Conservation (phyloP, 352 stramenopile species). For the Phytophthora pisi region DNA sequence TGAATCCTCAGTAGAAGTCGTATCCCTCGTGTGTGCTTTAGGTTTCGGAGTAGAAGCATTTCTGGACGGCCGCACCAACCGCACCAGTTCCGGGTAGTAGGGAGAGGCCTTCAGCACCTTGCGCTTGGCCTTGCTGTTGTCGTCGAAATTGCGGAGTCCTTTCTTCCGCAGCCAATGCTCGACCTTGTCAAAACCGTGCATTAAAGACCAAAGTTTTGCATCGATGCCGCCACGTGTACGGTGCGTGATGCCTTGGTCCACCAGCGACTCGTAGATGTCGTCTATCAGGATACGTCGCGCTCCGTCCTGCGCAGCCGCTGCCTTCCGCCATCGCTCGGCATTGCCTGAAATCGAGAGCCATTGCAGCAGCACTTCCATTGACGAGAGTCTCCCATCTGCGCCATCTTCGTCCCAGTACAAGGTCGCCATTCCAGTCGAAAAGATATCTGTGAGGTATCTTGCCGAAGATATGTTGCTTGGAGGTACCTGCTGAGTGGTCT, state of each 20-base stretch:
- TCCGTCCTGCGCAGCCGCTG: not conserved
- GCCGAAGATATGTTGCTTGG: conserved; percentile 7
- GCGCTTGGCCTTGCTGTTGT: conserved; percentile 20
- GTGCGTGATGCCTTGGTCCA: conserved; percentile 12
- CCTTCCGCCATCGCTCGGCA: conserved; percentile 20
- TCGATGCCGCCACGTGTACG: conserved; percentile 6
- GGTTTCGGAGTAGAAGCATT: not conserved
- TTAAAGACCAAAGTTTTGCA: conserved; percentile 4
- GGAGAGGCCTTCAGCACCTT: conserved; percentile 35
- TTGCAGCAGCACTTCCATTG: conserved; percentile 27
- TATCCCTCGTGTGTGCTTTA: not conserved
- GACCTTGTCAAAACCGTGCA: conserved; percentile 27
- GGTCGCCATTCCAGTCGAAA: conserved; percentile 9
- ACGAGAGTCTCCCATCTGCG: conserved; percentile 3
- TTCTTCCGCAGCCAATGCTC: conserved; percentile 30
- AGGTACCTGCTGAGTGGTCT: conserved; percentile 13
- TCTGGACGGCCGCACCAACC: not conserved
- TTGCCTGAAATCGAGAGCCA: conserved; percentile 32
- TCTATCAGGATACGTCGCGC: not conserved
- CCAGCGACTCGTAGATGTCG: conserved; percentile 7
- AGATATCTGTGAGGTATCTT: conserved; percentile 17
- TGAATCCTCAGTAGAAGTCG: not conserved
- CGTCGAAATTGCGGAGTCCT: conserved; percentile 12
- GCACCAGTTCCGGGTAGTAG: conserved; percentile 28
- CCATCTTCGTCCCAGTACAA: conserved; percentile 25